These are phyloP conservation scores for Didymella pinodella DNA, from an alignment of 2,329 filamentous ascomycete genomes.

Conservation along the genomic window DNA sequence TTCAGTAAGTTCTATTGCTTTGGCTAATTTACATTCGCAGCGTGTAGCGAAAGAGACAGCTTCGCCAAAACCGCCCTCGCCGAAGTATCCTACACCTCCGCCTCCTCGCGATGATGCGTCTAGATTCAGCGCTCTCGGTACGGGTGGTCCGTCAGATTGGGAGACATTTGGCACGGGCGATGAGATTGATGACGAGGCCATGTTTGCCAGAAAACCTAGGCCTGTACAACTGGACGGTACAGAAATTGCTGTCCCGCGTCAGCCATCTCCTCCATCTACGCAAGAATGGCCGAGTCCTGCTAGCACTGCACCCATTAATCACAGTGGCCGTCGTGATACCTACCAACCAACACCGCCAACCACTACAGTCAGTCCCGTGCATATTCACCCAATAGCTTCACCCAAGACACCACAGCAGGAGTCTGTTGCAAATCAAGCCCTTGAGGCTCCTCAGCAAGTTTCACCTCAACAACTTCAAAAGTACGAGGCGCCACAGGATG, in stretches of 20 bases:
- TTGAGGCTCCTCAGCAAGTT: conserved; percentile 27
- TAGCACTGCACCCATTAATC: conserved; percentile 18
- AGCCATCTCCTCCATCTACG: conserved; percentile 37
- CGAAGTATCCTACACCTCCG: conserved; percentile 34
- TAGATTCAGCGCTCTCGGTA: conserved; percentile 44
- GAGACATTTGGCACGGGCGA: conserved; percentile 45
- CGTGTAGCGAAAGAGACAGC: conserved; percentile 32
- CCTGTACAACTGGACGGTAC: conserved; percentile 36
- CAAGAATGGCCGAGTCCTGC: conserved; percentile 46
- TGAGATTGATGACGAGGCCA: conserved; percentile 48
- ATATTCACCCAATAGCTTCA: conserved; percentile 22
- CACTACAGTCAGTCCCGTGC: conserved; percentile 27
- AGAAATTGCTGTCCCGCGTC: conserved; percentile 40
- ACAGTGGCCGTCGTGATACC: conserved; percentile 24
- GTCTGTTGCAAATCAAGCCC: conserved; percentile 34
- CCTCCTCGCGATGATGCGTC: conserved; percentile 40
- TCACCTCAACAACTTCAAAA: conserved; percentile 30
- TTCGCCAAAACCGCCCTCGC: conserved; percentile 36
- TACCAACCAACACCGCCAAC: conserved; percentile 47
- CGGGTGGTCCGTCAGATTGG: conserved; percentile 50
- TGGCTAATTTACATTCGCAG: conserved; percentile 40
- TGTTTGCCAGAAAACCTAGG: conserved; percentile 39
- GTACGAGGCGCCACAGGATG: conserved; percentile 21
- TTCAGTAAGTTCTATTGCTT: conserved; percentile 45
- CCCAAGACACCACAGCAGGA: conserved; percentile 30